phyloP scores from a whole-genome alignment of 441 rosid genomes.

The Capsella rubella region DNA sequence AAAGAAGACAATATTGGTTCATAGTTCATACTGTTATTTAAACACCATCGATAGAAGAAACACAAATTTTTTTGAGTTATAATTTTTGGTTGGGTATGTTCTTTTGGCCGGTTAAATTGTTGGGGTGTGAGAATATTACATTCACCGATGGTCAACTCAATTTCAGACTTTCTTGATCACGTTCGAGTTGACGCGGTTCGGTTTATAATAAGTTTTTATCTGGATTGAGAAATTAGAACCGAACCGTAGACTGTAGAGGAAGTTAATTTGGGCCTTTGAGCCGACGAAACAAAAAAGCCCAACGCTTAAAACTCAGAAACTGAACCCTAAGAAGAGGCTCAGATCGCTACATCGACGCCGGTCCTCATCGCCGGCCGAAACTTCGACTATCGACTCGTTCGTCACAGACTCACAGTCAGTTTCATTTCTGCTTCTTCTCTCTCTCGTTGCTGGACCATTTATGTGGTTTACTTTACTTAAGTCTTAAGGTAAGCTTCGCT shows the following conservation, averaged over 20 bases:
- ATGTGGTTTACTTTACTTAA: constrained; percentile 5
- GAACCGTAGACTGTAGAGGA: not conserved
- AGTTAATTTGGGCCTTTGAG: constrained; percentile 18
- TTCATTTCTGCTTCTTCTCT: not conserved
- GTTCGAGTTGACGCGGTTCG: not conserved
- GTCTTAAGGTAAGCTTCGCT: constrained; percentile 4
- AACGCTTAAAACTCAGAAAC: constrained; percentile 12
- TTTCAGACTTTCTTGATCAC: not conserved
- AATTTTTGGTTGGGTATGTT: not conserved
- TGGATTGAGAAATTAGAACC: constrained; percentile 10
- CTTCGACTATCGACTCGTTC: constrained; percentile 14
- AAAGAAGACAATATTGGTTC: not conserved
- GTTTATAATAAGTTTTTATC: not conserved
- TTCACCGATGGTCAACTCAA: not conserved
- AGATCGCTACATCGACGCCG: constrained; percentile 27
- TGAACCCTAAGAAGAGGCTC: constrained; percentile 29
- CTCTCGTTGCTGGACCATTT: not conserved
- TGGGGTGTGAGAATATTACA: not conserved
- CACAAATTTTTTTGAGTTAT: not conserved
- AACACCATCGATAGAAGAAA: not conserved
- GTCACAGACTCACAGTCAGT: no score
- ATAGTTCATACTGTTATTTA: not conserved
- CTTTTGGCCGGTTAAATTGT: not conserved
- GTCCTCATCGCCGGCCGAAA: constrained; percentile 26
- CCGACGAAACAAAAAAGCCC: constrained; percentile 15